A percentile compares a stretch with the other conserved stretches of the same genome.
phyloP scores from a whole-genome alignment of 2,329 filamentous ascomycete genomes.

The Cryphonectria japonica region DNA sequence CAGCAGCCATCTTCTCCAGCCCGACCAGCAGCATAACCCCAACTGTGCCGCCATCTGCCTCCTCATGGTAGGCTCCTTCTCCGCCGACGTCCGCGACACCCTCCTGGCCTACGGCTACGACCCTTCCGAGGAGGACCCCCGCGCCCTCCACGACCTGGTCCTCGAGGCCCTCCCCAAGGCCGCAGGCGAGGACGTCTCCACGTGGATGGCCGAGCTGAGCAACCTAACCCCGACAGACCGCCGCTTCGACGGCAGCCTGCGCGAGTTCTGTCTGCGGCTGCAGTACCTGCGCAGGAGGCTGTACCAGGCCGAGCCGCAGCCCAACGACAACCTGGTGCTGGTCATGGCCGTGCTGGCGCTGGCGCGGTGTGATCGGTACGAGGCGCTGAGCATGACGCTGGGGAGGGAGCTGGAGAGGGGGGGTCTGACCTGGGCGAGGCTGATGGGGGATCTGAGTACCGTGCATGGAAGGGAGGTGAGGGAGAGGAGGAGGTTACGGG shows the following conservation, averaged over 20 bases:
- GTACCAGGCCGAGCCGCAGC: slow-evolving; percentile 28
- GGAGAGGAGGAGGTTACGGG: slow-evolving; percentile 18
- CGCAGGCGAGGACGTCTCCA: slow-evolving; percentile 22
- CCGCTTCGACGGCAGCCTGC: slow-evolving; percentile 26
- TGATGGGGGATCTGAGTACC: slow-evolving; percentile 27
- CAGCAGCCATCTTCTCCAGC: neutral
- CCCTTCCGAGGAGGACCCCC: slow-evolving; percentile 22
- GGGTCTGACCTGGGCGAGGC: slow-evolving; percentile 23
- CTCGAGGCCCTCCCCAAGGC: slow-evolving; percentile 24
- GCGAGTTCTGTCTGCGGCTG: slow-evolving; percentile 23
- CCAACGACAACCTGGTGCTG: slow-evolving; percentile 28
- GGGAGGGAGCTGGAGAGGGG: slow-evolving; percentile 28
- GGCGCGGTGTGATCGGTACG: slow-evolving; percentile 22
- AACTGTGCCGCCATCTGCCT: slow-evolving; percentile 26
- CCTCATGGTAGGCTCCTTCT: slow-evolving; percentile 28
- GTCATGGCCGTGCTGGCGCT: slow-evolving; percentile 28
- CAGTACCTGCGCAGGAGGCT: slow-evolving; percentile 26
- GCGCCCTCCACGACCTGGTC: slow-evolving; percentile 25
- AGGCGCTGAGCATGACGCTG: slow-evolving; percentile 25
- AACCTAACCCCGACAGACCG: slow-evolving; percentile 21
- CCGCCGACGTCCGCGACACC: slow-evolving; percentile 28
- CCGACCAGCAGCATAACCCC: slow-evolving; percentile 23
- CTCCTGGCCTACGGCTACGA: slow-evolving; percentile 28
- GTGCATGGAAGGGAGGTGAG: slow-evolving; percentile 25
- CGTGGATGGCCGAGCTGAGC: slow-evolving; percentile 27